Base-by-base conservation (phyloP, 371 early-diverging fungal species). In the Zychaea mexicana region DNA sequence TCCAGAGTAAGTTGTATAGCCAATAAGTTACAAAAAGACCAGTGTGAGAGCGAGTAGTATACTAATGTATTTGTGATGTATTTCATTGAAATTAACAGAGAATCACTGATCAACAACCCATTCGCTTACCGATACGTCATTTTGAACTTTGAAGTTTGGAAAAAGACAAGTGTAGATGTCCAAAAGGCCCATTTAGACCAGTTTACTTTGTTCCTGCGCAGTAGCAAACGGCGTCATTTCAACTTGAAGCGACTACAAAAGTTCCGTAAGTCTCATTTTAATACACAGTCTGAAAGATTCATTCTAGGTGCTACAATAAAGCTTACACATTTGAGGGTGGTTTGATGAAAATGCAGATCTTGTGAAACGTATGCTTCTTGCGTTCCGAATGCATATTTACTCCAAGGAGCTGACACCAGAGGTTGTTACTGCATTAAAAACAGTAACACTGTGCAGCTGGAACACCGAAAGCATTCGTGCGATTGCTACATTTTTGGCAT, bases 131-230 rank as follows among this genome's bases (percentile, higher is more conserved):
- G 87, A 12, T 86, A 81, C 54, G 66, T 91, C 7, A 77, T 91
- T 64, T 60, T 91, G 52, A 91, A 92, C 57, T 85, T 91, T 70
- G 89, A 90, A 46, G 76, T 91, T 9, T 92, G 92, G 92, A 82
- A 83, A 57, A 81, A 81, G 66, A 83, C 90, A 5, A 67, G 76
- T 4, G 61, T 77, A 2, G 75, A 82, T 8, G 86, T 91, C 1
- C 92, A 92, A 65, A 68, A 78, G 42, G 79, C 85, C 2, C 85
- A 87, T 45, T 52, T 92, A 26, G 85, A 82, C 19, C 89, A 89
- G 65, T 88, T 92, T 61, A 75, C 78, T 22, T 67, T 86, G 28
- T 88, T 92, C 42, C 71, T 90, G 31, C 78, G 85, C 27, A 79
- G 81, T 19, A 90, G 90, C 60, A 77, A 76, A 28, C 70, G 79